These are phyloP conservation scores for Rubus parviflorus DNA, from an alignment of 306 rosid genomes.

Conservation along the genomic window DNA sequence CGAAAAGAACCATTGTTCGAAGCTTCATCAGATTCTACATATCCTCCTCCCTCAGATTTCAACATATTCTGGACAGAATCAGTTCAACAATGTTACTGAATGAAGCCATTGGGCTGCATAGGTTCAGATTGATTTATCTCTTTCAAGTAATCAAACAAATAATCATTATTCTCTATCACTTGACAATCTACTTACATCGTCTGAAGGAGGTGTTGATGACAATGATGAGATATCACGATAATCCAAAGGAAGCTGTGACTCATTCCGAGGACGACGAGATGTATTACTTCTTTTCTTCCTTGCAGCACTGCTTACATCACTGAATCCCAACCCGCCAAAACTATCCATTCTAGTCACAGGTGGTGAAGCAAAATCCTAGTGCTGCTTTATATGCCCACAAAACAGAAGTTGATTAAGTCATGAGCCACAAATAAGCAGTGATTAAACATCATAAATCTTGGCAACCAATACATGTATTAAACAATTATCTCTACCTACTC, in stretches of 20 bases:
- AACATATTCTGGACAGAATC: slow-evolving; percentile 25
- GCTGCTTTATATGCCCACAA: slow-evolving; percentile 16
- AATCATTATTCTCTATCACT: slow-evolving; percentile 24
- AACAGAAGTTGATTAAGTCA: background rate
- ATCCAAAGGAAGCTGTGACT: slow-evolving; percentile 28
- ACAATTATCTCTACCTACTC: background rate
- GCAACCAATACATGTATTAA: background rate
- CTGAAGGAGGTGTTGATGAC: slow-evolving; percentile 38
- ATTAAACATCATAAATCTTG: background rate
- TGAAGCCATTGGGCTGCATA: slow-evolving; percentile 22
- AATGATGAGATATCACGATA: slow-evolving; percentile 27
- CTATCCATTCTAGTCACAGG: slow-evolving; percentile 20
- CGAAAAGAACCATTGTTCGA: slow-evolving; percentile 32
- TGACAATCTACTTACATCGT: slow-evolving; percentile 31
- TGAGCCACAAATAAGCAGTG: background rate
- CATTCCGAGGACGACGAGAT: slow-evolving; percentile 35
- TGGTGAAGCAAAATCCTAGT: slow-evolving; percentile 6
- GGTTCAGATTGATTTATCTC: slow-evolving; percentile 31
- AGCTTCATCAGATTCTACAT: slow-evolving; percentile 42
- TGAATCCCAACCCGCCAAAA: slow-evolving; percentile 29
- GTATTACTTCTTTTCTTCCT: slow-evolving; percentile 36
- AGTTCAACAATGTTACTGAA: slow-evolving; percentile 15
- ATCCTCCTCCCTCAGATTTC: slow-evolving; percentile 31
- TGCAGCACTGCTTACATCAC: slow-evolving; percentile 21
- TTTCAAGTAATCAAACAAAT: slow-evolving; percentile 18